Evolutionary conservation across 768 basidiomycete species (phyloP), one percentile per base, ranked within the genome.

Genomic region (Hygrocybe coccinea): DNA sequence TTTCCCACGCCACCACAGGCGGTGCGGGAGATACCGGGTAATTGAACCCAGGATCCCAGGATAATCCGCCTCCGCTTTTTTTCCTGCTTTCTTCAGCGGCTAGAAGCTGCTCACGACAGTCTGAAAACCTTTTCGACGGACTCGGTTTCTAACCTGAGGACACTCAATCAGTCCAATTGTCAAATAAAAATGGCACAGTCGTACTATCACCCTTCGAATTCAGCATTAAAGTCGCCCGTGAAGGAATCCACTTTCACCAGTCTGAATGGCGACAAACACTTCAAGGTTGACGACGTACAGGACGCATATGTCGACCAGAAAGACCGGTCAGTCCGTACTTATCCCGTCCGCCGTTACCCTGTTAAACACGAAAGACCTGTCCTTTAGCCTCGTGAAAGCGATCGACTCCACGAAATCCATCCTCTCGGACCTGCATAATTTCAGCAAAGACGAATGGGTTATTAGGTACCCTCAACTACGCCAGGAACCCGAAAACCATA

Each of bases 361-460:
- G 12, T 39, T 19, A 5, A 22, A n/a, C 35, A 46, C n/a, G n/a
- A 22, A 49, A 8, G 54, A 43, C 3, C 55, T 49, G 55, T 34
- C 37, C 44, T 41, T 7, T 60, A 92, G 91, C 35, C 76, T 97
- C 55, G 79, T 91, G 29, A 75, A 75, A 50, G 92, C 89, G n/a
- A 82, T 97, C 60, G 83, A 87, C 62, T 76, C 81, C 0, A 84
- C 93, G 36, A 80, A 83, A 62, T 62, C 73, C 10, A 79, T 97
- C 44, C 75, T 97, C 37, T 71, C 70, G 48, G 87, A 87, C 62
- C 71, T 97, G 19, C 81, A 82, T 48, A 74, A 75, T 50, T 97
- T 95, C 76, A 97, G 90, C 74, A 85, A 86, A 72, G 76, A 84
- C 37, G 80, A 88, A 60, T 97, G 92, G 94, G 80, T 89, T 22